phyloP scores from a whole-genome alignment of 805 yeast genomes.

The Candida endomychidarum region DNA sequence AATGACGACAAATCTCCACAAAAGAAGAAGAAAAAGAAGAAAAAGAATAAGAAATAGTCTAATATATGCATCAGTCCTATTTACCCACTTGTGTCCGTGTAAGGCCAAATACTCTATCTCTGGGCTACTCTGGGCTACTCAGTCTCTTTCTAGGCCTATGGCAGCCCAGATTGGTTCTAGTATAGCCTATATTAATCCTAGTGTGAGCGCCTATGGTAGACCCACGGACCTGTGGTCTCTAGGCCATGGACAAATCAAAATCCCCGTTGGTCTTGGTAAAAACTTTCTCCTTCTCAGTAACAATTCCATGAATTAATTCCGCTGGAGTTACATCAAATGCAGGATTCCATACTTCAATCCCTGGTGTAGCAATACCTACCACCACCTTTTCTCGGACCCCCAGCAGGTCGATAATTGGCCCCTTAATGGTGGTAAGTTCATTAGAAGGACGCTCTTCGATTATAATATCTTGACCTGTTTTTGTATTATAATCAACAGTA shows the following conservation, averaged over 20 bases:
- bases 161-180: too few relatives aligned
- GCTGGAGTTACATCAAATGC: slow-evolving; percentile 93
- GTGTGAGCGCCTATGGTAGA: too few relatives aligned
- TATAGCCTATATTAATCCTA: too few relatives aligned
- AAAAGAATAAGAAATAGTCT: slow-evolving; percentile 15
- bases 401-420: slow-evolving; percentile 38
- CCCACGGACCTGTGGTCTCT: too few relatives aligned
- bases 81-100: too few relatives aligned
- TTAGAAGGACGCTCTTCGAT: slow-evolving; percentile 85
- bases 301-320: slow-evolving; percentile 78
- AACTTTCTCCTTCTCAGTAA: slow-evolving; percentile 68
- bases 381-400: slow-evolving; percentile 42
- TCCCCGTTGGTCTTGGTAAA: slow-evolving; percentile 51
- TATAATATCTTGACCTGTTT: slow-evolving; percentile 69
- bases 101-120: too few relatives aligned
- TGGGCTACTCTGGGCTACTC: too few relatives aligned
- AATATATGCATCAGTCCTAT: too few relatives aligned
- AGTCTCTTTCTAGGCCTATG: too few relatives aligned
- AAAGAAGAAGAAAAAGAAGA: slow-evolving; percentile 12
- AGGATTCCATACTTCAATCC: slow-evolving; percentile 91
- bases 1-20: not conserved
- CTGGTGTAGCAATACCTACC: slow-evolving; percentile 82
- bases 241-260: slow-evolving; percentile 53
- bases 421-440: slow-evolving; percentile 77
- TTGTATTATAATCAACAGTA: slow-evolving; percentile 72